Conservation (phyloP, 805 yeast genomes). For the Yamadazyma kitorensis region DNA sequence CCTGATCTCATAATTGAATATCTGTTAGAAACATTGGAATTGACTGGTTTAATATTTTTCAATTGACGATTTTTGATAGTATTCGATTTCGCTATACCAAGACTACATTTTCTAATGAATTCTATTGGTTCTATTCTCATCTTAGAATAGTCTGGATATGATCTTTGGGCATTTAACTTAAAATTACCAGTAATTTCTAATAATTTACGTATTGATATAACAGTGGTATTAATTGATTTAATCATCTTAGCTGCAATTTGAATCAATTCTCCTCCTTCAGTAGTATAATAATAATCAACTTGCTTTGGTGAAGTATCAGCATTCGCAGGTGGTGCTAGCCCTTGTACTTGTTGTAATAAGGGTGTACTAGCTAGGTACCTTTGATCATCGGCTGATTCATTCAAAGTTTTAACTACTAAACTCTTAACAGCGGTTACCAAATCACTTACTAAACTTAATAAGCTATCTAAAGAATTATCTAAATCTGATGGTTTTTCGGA, state of each 20-base stretch:
- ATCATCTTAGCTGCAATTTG: conserved; percentile 61
- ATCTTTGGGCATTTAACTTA: conserved; percentile 52
- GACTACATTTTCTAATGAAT: conserved; percentile 60
- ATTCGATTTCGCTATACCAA: conserved; percentile 50
- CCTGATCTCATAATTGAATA: conserved; percentile 53
- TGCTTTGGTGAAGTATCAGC: conserved; percentile 5
- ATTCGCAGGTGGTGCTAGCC: not conserved
- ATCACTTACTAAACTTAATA: conserved; percentile 60
- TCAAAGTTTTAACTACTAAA: conserved; percentile 54
- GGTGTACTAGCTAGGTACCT: conserved; percentile 13
- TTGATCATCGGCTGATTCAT: conserved; percentile 36
- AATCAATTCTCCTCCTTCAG: conserved; percentile 66
- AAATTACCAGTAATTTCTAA: conserved; percentile 65
- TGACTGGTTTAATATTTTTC: conserved; percentile 16
- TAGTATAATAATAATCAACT: conserved; percentile 50
- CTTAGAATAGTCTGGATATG: conserved; percentile 62
- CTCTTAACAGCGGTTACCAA: conserved; percentile 62
- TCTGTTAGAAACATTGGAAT: conserved; percentile 32
- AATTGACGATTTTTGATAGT: conserved; percentile 21
- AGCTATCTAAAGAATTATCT: conserved; percentile 51
- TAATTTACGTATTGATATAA: conserved; percentile 49
- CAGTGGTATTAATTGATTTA: conserved; percentile 47
- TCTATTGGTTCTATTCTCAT: conserved; percentile 57
- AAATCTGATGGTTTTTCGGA: conserved; percentile 40
- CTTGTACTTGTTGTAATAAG: conserved; percentile 1